phyloP scores from a whole-genome alignment of 345 rosid species.

The Syzygium jambos region DNA sequence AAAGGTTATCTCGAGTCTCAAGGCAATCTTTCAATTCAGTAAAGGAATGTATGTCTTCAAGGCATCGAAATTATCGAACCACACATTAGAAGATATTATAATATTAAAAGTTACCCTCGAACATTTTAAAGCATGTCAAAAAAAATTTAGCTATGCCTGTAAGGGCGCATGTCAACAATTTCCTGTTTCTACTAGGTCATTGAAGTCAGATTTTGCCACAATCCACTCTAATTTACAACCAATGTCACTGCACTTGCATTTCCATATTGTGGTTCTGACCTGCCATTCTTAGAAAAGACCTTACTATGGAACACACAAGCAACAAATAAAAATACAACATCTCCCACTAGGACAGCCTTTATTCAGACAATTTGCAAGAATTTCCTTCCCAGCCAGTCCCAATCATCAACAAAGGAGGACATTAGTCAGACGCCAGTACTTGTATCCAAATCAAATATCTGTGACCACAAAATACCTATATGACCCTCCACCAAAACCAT shows the following conservation, averaged over 20 bases:
- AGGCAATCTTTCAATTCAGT: background rate
- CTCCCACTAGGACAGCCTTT: background rate
- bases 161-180: background rate
- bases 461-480: background rate
- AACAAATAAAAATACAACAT: background rate
- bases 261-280: background rate
- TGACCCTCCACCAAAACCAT: background rate
- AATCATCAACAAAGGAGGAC: background rate
- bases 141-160: background rate
- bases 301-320: background rate
- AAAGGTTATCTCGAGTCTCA: background rate
- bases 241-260: background rate
- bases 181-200: background rate
- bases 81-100: background rate
- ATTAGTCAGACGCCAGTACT: background rate
- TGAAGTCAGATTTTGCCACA: background rate
- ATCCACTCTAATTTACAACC: background rate
- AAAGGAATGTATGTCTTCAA: background rate
- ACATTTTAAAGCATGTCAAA: background rate
- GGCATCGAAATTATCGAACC: background rate
- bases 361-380: background rate
- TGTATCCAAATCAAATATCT: background rate
- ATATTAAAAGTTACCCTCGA: background rate
- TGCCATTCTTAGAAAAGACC: background rate
- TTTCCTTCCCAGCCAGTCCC: background rate